Evolutionary conservation across 2,329 filamentous ascomycete species (phyloP).

Genomic region (Calonectria pseudoreteaudii): DNA sequence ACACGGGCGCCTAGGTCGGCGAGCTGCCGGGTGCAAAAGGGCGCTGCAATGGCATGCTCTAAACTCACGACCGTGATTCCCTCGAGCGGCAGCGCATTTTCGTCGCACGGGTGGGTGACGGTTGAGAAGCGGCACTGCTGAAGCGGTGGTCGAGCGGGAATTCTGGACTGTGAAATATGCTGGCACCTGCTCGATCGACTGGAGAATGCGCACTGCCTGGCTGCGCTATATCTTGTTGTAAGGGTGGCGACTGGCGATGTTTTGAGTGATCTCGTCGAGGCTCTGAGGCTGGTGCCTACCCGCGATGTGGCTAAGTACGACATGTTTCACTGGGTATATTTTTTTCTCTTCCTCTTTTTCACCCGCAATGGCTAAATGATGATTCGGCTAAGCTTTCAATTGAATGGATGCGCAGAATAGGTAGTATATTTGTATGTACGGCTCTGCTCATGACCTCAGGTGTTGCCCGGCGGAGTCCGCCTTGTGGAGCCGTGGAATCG

Average conservation of each 20-base stretch:
- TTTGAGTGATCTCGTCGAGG: not conserved
- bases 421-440: conserved; percentile 3
- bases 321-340: not conserved
- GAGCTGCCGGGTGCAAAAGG: conserved; percentile 65
- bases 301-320: not conserved
- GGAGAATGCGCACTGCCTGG: not conserved
- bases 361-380: not conserved
- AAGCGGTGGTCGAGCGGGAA: not conserved
- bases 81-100: conserved; percentile 20
- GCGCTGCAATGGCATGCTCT: conserved; percentile 66
- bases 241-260: not conserved
- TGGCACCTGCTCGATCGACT: not conserved
- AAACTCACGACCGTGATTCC: conserved; percentile 57
- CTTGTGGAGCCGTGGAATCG: conserved; percentile 14
- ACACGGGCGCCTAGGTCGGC: conserved; percentile 66
- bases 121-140: conserved; percentile 1
- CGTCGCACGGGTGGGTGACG: not conserved
- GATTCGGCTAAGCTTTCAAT: not conserved
- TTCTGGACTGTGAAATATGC: not conserved
- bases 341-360: too few relatives aligned
- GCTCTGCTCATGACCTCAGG: not conserved
- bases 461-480: not conserved
- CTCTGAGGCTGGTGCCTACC: not conserved
- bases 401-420: not conserved
- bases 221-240: not conserved